Evolutionary conservation across 164 flowering plant genomes (phyloP), one percentile per base, ranked within the genome.

Genomic region (Stephania cephalantha): DNA sequence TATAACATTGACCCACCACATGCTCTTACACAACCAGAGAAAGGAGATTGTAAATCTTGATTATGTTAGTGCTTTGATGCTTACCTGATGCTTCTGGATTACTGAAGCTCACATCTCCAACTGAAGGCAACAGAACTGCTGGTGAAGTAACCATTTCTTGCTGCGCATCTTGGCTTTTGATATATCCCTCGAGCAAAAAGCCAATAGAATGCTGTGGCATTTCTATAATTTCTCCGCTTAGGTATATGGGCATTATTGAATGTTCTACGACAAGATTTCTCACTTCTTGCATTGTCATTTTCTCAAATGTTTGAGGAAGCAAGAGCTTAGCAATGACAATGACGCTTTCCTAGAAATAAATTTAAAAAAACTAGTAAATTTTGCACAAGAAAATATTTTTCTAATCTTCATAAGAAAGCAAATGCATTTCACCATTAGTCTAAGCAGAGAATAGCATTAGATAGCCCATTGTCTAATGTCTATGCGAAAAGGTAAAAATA

Each of bases 301-400:
- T 85, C 82, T 91, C 99, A 85, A 90, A 91, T 68, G 87, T 73
- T 76, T 87, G 91, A 79, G 99, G 99, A 86, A 88, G 88, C 83
- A 95, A 81, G 77, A 95, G 82, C 78, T 93, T 95, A 22, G 91
- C 90, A 68, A 93, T 86, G 72, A 83, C 80, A 55, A 90, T 82
- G 18, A 83, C 86, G 86, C 95, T 87, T 85, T 95, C 97, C 99
- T 95, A 88, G 78, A 79, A 71, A 6, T 53, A 53, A 42, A 35
- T 4, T 35, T 35, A 35, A 35, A 35, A 25, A 67, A 69, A 42
- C 53, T 55, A 6, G n/a, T 22, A 58, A 35, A 1, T 55, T 35
- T 15, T 31, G 44, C 25, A 13, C 13, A 18, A 55, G 63, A 9
- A 55, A 55, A 55, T 55, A 55, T 55, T 55, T 11, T 55, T 15